Evolutionary conservation across 75 land plant genomes (phyloP).

Genomic region (Larix kaempferi): DNA sequence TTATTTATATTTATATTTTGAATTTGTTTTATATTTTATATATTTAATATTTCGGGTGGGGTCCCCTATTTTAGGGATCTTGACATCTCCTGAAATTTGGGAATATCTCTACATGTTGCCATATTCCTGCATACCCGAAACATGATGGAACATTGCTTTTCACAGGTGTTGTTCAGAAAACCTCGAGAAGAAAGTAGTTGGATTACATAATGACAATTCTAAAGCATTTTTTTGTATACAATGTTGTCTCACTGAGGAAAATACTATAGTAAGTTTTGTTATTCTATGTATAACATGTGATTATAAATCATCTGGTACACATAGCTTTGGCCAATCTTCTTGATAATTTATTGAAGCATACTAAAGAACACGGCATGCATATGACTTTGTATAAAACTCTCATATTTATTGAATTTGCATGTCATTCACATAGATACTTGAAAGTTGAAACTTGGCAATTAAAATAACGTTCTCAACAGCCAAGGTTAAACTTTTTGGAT

Average conservation of each 20-base stretch:
- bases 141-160: too few species aligned
- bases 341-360: background rate
- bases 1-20: too few species aligned
- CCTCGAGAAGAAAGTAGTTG: background rate
- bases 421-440: background rate
- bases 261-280: slow-evolving; percentile 1
- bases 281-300: background rate
- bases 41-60: too few species aligned
- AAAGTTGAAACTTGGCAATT: background rate
- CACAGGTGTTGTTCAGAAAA: background rate
- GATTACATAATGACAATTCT: background rate
- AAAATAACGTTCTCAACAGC: background rate
- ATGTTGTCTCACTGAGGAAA: background rate
- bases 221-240: background rate
- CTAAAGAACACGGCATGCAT: background rate
- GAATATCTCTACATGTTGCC: too few species aligned
- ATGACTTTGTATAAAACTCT: background rate
- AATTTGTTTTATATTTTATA: too few species aligned
- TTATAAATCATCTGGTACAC: background rate
- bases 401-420: background rate
- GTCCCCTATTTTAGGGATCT: too few species aligned
- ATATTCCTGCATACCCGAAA: too few species aligned
- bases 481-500: background rate
- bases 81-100: too few species aligned
- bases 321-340: background rate